A percentile compares a stretch with the other conserved stretches of the same genome.
These are phyloP conservation scores for Colletotrichum salicis DNA, from an alignment of 2,329 filamentous ascomycete species.

Conservation along the genomic window DNA sequence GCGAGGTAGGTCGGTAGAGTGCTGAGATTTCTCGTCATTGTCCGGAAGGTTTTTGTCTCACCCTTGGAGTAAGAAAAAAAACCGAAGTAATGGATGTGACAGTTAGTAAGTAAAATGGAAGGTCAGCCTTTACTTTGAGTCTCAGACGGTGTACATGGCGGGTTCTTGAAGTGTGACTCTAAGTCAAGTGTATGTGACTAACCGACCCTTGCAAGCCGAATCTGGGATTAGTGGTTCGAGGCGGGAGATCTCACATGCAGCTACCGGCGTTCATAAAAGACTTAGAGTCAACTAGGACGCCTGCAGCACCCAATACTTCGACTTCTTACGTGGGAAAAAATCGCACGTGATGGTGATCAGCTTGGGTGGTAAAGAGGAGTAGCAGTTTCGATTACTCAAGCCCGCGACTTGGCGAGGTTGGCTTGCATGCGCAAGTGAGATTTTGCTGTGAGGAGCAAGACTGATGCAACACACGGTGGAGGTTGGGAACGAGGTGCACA, in stretches of 20 bases:
- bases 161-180: neutral
- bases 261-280: conserved; percentile 15
- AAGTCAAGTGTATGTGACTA: neutral
- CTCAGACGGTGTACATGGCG: neutral
- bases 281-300: neutral
- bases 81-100: neutral
- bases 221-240: neutral
- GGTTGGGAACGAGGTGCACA: neutral
- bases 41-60: neutral
- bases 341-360: conserved; percentile 11
- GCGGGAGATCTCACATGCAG: conserved; percentile 26
- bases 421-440: neutral
- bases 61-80: neutral
- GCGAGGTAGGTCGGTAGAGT: conserved; percentile 40
- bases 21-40: conserved; percentile 24
- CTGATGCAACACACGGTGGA: neutral
- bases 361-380: neutral
- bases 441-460: neutral
- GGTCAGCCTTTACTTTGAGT: neutral
- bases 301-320: neutral
- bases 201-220: neutral
- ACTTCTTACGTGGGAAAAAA: neutral
- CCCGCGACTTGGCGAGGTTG: neutral
- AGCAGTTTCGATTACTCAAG: neutral
- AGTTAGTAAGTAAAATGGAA: neutral